Conservation (phyloP, 768 basidiomycete species). For the Suillus placidus region DNA sequence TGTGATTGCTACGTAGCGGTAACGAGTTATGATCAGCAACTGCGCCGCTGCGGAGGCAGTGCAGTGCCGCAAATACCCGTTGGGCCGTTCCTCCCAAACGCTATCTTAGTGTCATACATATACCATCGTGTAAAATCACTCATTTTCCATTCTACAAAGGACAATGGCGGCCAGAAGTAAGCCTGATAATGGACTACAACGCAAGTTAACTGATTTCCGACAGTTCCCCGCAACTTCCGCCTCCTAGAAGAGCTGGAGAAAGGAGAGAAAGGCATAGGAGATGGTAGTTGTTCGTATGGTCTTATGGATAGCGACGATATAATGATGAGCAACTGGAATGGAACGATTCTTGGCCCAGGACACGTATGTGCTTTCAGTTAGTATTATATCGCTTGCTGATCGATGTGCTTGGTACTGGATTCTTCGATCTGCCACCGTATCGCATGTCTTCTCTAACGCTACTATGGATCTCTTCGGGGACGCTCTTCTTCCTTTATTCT, state of each 20-base stretch:
- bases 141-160: slow-evolving; percentile 15
- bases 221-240: slow-evolving; percentile 96
- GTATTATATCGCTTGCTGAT: slow-evolving; percentile 1
- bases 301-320: slow-evolving; percentile 95
- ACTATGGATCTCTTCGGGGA: not conserved
- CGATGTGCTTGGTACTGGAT: not conserved
- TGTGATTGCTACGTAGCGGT: not conserved
- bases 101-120: not conserved
- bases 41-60: slow-evolving; percentile 34
- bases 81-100: not conserved
- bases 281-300: slow-evolving; percentile 97
- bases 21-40: slow-evolving; percentile 2
- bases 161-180: slow-evolving; percentile 63
- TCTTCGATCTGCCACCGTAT: slow-evolving; percentile 1
- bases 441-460: not conserved
- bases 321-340: slow-evolving; percentile 98
- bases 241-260: slow-evolving; percentile 98
- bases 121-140: not conserved
- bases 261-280: slow-evolving; percentile 99
- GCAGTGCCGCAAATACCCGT: slow-evolving; percentile 18
- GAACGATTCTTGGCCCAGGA: slow-evolving; percentile 97
- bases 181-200: slow-evolving; percentile 13
- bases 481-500: not conserved
- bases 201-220: slow-evolving; percentile 4
- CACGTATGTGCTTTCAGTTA: slow-evolving; percentile 61